phyloP scores from a whole-genome alignment of 108 stramenopile genomes.

The Nannochloropsis oceanica region DNA sequence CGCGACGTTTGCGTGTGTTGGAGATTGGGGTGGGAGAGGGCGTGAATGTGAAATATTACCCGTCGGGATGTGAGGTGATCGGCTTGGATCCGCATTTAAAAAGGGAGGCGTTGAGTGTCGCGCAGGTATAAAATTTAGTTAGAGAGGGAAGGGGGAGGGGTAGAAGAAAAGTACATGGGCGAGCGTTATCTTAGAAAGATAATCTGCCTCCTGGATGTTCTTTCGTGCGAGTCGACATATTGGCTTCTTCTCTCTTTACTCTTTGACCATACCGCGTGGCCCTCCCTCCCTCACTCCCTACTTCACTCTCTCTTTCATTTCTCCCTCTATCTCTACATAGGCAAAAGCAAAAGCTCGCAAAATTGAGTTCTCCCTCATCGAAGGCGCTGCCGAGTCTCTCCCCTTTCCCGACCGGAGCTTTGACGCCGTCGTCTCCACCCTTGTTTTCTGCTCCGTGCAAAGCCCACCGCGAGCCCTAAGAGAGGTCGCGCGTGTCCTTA shows the following conservation, averaged over 20 bases:
- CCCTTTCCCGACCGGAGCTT: constrained; percentile 5
- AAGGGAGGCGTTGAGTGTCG: not conserved
- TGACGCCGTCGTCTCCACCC: constrained; percentile 16
- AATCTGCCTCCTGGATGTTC: too few relatives aligned
- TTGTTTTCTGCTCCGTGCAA: constrained; percentile 22
- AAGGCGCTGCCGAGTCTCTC: constrained; percentile 5
- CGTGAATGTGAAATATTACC: not conserved
- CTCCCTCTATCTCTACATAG: not conserved
- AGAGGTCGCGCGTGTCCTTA: constrained; percentile 17
- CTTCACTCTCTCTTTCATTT: not conserved
- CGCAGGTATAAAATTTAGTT: not conserved
- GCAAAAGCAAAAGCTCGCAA: not conserved
- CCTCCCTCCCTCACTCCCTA: not conserved
- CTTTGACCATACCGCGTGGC: not conserved
- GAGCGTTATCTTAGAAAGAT: too few relatives aligned
- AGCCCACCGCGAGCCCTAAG: not conserved
- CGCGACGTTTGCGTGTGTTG: not conserved
- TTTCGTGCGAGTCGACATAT: too few relatives aligned
- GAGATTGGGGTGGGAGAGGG: not conserved
- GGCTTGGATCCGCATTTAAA: not conserved
- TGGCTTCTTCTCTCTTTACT: not conserved
- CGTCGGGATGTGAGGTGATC: not conserved
- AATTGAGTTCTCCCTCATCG: not conserved
- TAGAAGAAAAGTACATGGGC: too few relatives aligned
- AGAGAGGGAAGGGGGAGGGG: too few relatives aligned